Base-by-base conservation (phyloP, 768 basidiomycete genomes). In the Scleroderma bovista region DNA sequence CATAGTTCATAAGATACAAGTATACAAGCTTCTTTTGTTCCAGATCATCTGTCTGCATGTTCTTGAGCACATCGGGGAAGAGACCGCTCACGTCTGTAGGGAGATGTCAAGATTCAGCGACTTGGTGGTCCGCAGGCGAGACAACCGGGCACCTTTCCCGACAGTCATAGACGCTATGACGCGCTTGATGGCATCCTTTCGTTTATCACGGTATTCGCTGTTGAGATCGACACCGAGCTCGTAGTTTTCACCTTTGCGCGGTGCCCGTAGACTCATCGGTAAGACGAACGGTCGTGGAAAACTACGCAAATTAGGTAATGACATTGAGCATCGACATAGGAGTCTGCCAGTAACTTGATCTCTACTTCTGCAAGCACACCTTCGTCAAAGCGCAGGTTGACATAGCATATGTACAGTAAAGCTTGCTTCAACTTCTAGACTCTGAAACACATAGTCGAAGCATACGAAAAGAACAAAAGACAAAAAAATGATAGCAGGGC, bases 11-110 rank as follows among this genome's bases (percentile, higher is more conserved):
- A 51, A 99, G 83, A 69, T 97, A 97, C 20, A 96, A 80, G 62
- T 96, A 98, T n/a, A 98, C 96, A 31, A 99, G 87, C 71, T 99
- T 98, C 82, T 98, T 99, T 73, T 98, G 96, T 69, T 99, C 96
- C 47, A 99, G 80, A 67, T 98, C 95, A 46, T 99, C 95, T 22
- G 96, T 98, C 72, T 98, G 95, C 94, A 93, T 96, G 71, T 97
- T 97, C 79, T 96, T 96, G 63, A 99, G 83, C 26, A 98, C 95
- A 70, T 98, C 93, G 8, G 95, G 94, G 65, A 98, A 97, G 57
- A 98, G 81, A 19, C 94, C 93, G 61, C 86, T 88, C 70, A 93
- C 88, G 69, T 92, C 88, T 88, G 46, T 12, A 16, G 29, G 6
- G 40, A 19, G 41, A 43, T 11, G 24, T 13, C 10, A 37, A 37